phyloP scores from a whole-genome alignment of 345 rosid genomes.

The Anastatica hierochuntica region DNA sequence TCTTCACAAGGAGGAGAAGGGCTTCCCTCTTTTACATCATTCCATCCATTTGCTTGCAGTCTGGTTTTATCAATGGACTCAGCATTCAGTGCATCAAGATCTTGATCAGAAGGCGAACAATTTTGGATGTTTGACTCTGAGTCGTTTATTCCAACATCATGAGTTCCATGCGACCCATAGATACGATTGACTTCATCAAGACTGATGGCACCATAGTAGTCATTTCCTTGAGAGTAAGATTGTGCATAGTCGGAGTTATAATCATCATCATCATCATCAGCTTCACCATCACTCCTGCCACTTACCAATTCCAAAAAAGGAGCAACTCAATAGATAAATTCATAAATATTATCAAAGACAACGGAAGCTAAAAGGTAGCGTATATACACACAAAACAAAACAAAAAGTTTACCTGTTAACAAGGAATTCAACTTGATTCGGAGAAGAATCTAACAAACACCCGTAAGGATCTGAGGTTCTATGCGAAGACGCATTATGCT shows the following conservation, averaged over 20 bases:
- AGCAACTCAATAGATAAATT: conserved; percentile 10
- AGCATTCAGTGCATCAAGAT: conserved; percentile 32
- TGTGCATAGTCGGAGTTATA: conserved; percentile 51
- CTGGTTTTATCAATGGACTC: conserved; percentile 26
- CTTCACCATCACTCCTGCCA: conserved; percentile 81
- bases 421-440: conserved; percentile 44
- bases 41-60: conserved; percentile 40
- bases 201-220: conserved; percentile 38
- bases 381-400: background rate
- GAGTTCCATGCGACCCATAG: conserved; percentile 41
- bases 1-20: conserved; percentile 39
- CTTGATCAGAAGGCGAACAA: conserved; percentile 36
- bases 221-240: conserved; percentile 41
- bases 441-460: conserved; percentile 33
- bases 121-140: conserved; percentile 30
- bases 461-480: conserved; percentile 28
- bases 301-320: conserved; percentile 2
- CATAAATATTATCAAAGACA: background rate
- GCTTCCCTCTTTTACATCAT: conserved; percentile 25
- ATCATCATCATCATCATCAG: conserved; percentile 55
- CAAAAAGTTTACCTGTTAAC: conserved; percentile 40
- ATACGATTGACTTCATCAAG: conserved; percentile 33
- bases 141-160: conserved; percentile 38
- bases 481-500: conserved; percentile 32
- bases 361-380: background rate